Base-by-base conservation (phyloP, 2,329 filamentous ascomycete genomes). In the Colletotrichum trifolii region DNA sequence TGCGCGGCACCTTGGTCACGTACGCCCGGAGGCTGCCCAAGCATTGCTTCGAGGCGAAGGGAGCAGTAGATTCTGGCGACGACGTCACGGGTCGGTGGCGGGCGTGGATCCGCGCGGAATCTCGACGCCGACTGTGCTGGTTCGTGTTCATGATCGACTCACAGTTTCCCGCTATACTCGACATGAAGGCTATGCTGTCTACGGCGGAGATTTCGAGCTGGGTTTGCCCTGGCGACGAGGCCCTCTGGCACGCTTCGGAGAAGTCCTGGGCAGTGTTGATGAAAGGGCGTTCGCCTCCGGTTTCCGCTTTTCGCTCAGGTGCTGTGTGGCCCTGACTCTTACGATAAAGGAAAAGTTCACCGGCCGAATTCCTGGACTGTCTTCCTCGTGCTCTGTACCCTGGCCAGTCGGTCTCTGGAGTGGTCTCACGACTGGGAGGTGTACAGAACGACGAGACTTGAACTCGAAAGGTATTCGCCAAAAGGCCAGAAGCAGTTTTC, bases 101-200 rank as follows among this genome's bases (percentile, higher is more conserved):
- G 12, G 34, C 2, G 4, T 62, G 60, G 60, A 13, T 39, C 8
- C 25, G 13, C 15, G 15, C 39, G 15, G 60, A 62, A 12, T 52
- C 34, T 4, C 10, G 13, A 2, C 39, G 46, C 15, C 60, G 60
- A 6, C n/a, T 62, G 40, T 17, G 53, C 12, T 63, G 60, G 60
- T 63, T 50, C 15, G 60, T 63, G 9, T 63, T 58, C 54, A 52
- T 58, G 54, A 33, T 63, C 3, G 60, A 63, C 25, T 46, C 38
- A 10, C 60, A 63, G 40, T 63, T 63, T 9, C 54, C 60, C 3
- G 46, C 34, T 35, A 42, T 58, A 6, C 15, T 63, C 45, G 58
- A 63, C 45, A 40, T 63, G 54, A 50, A 54, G 13, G 35, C 54
- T 3, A 63, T 47, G 46, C 46, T 63, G n/a, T 63, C 46, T 8